phyloP scores from a whole-genome alignment of 352 stramenopile species.

The Plasmopara halstedii region DNA sequence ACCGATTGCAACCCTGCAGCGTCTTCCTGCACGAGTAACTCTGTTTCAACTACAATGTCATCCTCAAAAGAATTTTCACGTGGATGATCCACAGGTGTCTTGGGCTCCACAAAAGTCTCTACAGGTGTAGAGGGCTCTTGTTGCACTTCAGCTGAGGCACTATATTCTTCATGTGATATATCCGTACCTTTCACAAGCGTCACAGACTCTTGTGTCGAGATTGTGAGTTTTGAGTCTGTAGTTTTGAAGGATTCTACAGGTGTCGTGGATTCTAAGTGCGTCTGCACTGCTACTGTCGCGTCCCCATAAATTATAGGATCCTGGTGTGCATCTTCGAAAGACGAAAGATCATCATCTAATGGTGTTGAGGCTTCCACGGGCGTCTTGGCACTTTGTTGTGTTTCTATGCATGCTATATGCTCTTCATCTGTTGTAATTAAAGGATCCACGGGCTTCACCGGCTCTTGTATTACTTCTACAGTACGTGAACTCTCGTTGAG shows the following conservation, averaged over 20 bases:
- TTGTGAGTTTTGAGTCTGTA: neutral
- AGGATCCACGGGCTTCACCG: neutral
- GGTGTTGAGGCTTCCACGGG: slow-evolving; percentile 1
- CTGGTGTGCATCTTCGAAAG: neutral
- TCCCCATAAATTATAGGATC: neutral
- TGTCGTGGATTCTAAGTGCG: neutral
- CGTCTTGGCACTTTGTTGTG: neutral
- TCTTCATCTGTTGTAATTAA: neutral
- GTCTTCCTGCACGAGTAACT: slow-evolving; percentile 4
- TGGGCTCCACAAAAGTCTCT: slow-evolving; percentile 1
- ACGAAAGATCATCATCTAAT: neutral
- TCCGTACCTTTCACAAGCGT: neutral
- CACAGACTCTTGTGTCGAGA: neutral
- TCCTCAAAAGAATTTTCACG: slow-evolving; percentile 11
- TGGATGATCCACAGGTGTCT: slow-evolving; percentile 10
- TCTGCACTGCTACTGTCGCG: neutral
- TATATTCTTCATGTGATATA: neutral
- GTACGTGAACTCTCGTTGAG: neutral
- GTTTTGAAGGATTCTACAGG: too few relatives aligned
- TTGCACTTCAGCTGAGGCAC: neutral
- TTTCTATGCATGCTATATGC: slow-evolving; percentile 6
- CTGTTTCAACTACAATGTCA: slow-evolving; percentile 1
- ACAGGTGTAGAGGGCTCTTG: slow-evolving; percentile 3
- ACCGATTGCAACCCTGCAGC: neutral
- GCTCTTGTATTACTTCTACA: too few relatives aligned